phyloP scores from a whole-genome alignment of 2,329 filamentous ascomycete genomes.

The Scortechinia acanthostroma region DNA sequence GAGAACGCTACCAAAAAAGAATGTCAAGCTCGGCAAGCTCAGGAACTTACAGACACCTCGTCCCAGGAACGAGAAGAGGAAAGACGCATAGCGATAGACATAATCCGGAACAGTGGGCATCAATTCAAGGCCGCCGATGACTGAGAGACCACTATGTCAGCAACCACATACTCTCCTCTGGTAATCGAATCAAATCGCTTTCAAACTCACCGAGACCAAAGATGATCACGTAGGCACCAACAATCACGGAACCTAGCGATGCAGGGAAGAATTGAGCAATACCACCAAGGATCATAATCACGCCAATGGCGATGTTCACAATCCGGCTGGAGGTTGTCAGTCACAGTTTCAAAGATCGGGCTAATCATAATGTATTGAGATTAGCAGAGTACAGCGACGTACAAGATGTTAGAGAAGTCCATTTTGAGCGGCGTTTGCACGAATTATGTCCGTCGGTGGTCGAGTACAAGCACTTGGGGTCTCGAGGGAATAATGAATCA shows the following conservation, averaged over 20 bases:
- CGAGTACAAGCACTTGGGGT: no score
- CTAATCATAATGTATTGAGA: no score
- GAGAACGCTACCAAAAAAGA: no score
- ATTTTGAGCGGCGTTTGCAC: constrained; percentile 40
- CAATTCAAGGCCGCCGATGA: background rate
- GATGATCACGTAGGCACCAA: constrained; percentile 81
- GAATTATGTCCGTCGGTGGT: no score
- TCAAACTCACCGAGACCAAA: constrained; percentile 44
- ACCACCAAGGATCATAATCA: constrained; percentile 81
- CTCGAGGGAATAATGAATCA: no score
- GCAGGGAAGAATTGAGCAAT: constrained; percentile 63
- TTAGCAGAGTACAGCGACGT: no score
- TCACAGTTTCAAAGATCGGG: no score
- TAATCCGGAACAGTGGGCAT: constrained; percentile 67
- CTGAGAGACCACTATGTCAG: background rate
- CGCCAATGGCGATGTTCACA: constrained; percentile 83
- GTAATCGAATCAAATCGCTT: no score
- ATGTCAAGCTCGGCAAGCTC: no score
- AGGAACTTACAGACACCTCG: constrained; percentile 61
- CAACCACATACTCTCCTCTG: no score
- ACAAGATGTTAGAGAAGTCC: constrained; percentile 93
- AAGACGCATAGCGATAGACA: constrained; percentile 86
- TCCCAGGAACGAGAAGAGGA: constrained; percentile 95
- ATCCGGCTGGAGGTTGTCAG: constrained; percentile 63
- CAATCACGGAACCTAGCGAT: constrained; percentile 55